These are phyloP conservation scores for Scedosporium minutisporum DNA, from an alignment of 2,329 filamentous ascomycete species.

Conservation along the genomic window DNA sequence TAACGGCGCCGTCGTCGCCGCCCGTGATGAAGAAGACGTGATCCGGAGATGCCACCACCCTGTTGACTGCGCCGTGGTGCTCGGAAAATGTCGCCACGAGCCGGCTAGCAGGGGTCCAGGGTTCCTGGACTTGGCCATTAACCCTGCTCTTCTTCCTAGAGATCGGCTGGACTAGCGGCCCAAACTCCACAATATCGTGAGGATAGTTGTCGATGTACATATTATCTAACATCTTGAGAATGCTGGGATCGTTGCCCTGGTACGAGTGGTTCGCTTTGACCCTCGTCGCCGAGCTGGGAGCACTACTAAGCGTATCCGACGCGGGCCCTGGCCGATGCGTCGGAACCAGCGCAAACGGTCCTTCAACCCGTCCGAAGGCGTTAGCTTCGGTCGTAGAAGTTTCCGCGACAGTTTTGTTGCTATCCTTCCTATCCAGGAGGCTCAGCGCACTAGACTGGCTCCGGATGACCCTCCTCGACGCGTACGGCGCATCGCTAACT, in stretches of 20 bases:
- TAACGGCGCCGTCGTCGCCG: slow-evolving; percentile 83
- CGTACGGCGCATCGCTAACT: slow-evolving; percentile 30
- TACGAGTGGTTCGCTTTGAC: slow-evolving; percentile 61
- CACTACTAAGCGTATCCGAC: slow-evolving; percentile 4
- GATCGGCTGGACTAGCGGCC: slow-evolving; percentile 66
- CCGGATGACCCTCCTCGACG: slow-evolving; percentile 36
- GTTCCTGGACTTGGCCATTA: slow-evolving; percentile 29
- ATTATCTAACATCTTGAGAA: slow-evolving; percentile 65
- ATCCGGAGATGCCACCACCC: slow-evolving; percentile 75
- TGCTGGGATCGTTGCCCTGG: slow-evolving; percentile 63
- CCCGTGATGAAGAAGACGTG: slow-evolving; percentile 92
- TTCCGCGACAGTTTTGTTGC: slow-evolving; percentile 47
- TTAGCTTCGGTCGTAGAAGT: slow-evolving; percentile 50
- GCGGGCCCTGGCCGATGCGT: neutral
- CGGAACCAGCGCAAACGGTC: slow-evolving; percentile 36
- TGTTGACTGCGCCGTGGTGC: slow-evolving; percentile 72
- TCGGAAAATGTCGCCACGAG: slow-evolving; percentile 85
- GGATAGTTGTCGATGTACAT: slow-evolving; percentile 71
- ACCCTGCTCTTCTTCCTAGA: slow-evolving; percentile 44
- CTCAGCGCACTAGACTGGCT: slow-evolving; percentile 51
- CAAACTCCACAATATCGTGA: slow-evolving; percentile 60
- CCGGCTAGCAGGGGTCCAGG: slow-evolving; percentile 75
- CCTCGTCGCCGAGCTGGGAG: slow-evolving; percentile 14
- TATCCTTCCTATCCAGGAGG: slow-evolving; percentile 49
- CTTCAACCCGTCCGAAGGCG: slow-evolving; percentile 51